phyloP scores from a whole-genome alignment of 768 basidiomycete genomes.

The Rhizopogon salebrosus region DNA sequence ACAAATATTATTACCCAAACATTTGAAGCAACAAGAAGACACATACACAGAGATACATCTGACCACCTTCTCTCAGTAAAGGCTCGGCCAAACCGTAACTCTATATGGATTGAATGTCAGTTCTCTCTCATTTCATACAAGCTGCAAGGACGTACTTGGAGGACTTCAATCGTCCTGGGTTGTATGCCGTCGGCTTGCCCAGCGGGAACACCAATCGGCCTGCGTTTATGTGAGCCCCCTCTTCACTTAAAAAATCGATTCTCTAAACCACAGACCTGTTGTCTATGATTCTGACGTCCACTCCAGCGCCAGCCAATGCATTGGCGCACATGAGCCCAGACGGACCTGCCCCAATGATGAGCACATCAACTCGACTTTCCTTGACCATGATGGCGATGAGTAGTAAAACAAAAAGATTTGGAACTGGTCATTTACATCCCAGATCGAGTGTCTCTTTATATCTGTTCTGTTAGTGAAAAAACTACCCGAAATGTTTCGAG shows the following conservation, averaged over 20 bases:
- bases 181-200: constrained; percentile 56
- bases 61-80: constrained; percentile 57
- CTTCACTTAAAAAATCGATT: too few relatives aligned
- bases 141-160: constrained; percentile 36
- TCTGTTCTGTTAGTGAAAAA: too few relatives aligned
- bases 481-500: too few relatives aligned
- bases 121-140: neutral
- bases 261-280: constrained; percentile 28
- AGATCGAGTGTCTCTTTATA: too few relatives aligned
- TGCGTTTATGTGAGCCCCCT: constrained; percentile 9
- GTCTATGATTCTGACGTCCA: constrained; percentile 44
- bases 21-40: neutral
- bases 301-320: constrained; percentile 39
- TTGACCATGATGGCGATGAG: constrained; percentile 10
- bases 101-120: constrained; percentile 27
- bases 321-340: constrained; percentile 68
- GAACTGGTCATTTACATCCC: too few relatives aligned
- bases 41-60: constrained; percentile 65
- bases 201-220: constrained; percentile 36
- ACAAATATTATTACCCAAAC: neutral
- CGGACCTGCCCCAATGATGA: constrained; percentile 47
- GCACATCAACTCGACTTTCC: constrained; percentile 38
- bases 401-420: neutral
- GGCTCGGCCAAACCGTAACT: constrained; percentile 74
- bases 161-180: constrained; percentile 48